phyloP scores from a whole-genome alignment of 169 alveolate species.

The Babesia ovis region DNA sequence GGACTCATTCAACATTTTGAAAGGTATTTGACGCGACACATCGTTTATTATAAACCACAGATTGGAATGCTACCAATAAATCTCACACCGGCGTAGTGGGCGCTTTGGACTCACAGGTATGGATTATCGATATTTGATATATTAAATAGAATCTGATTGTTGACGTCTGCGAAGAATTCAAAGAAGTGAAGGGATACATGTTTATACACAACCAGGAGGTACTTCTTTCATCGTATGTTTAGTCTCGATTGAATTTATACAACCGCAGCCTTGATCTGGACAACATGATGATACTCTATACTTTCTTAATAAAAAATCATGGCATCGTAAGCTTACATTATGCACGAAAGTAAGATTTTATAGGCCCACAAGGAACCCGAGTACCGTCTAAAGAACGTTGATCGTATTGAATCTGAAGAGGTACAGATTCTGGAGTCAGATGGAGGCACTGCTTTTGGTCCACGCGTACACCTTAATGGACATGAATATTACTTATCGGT shows the following conservation, averaged over 20 bases:
- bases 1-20: conserved; percentile 22
- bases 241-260: background rate
- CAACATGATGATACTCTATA: conserved; percentile 45
- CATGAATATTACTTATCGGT: conserved; percentile 25
- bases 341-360: background rate
- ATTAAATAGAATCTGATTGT: conserved; percentile 50
- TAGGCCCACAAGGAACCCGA: conserved; percentile 21
- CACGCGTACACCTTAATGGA: conserved; percentile 40
- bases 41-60: conserved; percentile 1
- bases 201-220: conserved; percentile 46
- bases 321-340: conserved; percentile 13
- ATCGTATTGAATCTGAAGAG: conserved; percentile 15
- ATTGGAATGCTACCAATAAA: conserved; percentile 22
- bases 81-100: conserved; percentile 3
- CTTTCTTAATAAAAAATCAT: conserved; percentile 36
- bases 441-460: conserved; percentile 48
- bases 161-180: conserved; percentile 41
- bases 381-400: conserved; percentile 4
- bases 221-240: conserved; percentile 47
- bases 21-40: conserved; percentile 25
- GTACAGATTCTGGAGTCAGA: conserved; percentile 39
- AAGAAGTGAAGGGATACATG: conserved; percentile 25
- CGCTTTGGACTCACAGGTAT: conserved; percentile 62
- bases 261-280: conserved; percentile 29
- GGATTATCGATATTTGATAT: background rate